Percentiles rank a stretch among this genome's conserved stretches.
Evolutionary conservation across 371 early-diverging fungal species (phyloP).

Genomic region (Lichtheimia corymbifera): DNA sequence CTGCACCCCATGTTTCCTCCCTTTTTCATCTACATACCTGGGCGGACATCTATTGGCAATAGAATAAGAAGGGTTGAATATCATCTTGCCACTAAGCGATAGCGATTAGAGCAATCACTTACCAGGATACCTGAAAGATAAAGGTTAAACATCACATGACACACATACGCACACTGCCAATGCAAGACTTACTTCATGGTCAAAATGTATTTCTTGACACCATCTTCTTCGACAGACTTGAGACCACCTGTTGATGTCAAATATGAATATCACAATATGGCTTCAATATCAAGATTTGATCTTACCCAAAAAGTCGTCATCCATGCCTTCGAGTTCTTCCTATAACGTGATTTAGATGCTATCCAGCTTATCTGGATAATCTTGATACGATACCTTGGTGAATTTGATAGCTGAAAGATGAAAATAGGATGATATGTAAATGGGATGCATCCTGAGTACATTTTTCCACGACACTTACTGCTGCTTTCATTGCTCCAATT

Average conservation of each 20-base stretch:
- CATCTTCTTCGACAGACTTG: constrained; percentile 59
- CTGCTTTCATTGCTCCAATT: constrained; percentile 64
- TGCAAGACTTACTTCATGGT: constrained; percentile 69
- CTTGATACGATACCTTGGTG: constrained; percentile 36
- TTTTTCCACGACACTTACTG: constrained; percentile 28
- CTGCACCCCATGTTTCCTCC: neutral
- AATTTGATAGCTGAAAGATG: constrained; percentile 37
- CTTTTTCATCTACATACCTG: constrained; percentile 31
- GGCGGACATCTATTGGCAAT: constrained; percentile 36
- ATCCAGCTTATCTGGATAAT: constrained; percentile 25
- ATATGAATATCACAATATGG: neutral
- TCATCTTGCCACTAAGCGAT: neutral
- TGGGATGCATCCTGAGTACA: neutral
- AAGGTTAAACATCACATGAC: neutral
- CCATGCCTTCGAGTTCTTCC: constrained; percentile 78
- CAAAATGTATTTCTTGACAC: constrained; percentile 63
- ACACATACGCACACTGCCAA: neutral
- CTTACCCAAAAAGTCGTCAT: constrained; percentile 69
- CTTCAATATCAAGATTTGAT: neutral
- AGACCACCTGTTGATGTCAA: constrained; percentile 30
- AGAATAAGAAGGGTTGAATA: neutral
- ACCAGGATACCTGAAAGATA: constrained; percentile 41
- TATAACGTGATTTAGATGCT: constrained; percentile 32
- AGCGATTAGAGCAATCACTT: constrained; percentile 2
- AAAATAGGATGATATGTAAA: neutral